Conservation (phyloP, 768 basidiomycete species). For the Solioccasus polychromus region DNA sequence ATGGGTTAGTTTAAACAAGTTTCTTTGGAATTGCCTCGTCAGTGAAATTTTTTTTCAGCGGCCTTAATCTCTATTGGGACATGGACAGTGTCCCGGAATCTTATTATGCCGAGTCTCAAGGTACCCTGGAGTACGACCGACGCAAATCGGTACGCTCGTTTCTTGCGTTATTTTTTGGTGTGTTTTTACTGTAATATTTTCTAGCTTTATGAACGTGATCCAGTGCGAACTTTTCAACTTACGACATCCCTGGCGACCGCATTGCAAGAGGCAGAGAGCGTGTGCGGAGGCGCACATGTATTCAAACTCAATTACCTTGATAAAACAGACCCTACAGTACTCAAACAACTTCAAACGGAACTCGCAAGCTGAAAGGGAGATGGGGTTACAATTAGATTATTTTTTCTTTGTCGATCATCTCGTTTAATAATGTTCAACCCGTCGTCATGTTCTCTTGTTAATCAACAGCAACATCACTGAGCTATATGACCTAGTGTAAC, state of each 20-base stretch:
- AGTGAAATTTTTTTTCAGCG: conserved; percentile 13
- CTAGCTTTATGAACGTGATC: conserved; percentile 70
- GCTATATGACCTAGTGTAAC: conserved; percentile 23
- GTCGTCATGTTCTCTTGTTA: conserved; percentile 4
- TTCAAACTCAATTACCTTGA: conserved; percentile 62
- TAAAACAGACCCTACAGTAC: conserved; percentile 69
- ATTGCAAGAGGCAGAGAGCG: conserved; percentile 61
- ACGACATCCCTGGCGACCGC: conserved; percentile 54
- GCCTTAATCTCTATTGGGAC: conserved; percentile 69
- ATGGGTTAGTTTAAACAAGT: conserved; percentile 25
- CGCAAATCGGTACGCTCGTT: conserved; percentile 56
- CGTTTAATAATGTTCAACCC: not conserved
- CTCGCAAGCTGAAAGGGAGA: conserved; percentile 31
- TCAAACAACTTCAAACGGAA: conserved; percentile 65
- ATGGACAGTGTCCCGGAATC: conserved; percentile 52
- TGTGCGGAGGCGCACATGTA: conserved; percentile 52
- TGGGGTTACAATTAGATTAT: not conserved
- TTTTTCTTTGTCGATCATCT: not conserved
- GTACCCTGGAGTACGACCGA: conserved; percentile 73
- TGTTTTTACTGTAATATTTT: conserved; percentile 9
- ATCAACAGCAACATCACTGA: conserved; percentile 14
- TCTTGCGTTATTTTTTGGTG: conserved; percentile 1
- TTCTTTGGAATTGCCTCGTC: not conserved
- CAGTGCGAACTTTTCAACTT: conserved; percentile 66
- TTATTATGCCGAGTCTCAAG: conserved; percentile 63